These are phyloP conservation scores for Lactuca sativa DNA, from an alignment of 129 eudicot genomes.

Conservation along the genomic window DNA sequence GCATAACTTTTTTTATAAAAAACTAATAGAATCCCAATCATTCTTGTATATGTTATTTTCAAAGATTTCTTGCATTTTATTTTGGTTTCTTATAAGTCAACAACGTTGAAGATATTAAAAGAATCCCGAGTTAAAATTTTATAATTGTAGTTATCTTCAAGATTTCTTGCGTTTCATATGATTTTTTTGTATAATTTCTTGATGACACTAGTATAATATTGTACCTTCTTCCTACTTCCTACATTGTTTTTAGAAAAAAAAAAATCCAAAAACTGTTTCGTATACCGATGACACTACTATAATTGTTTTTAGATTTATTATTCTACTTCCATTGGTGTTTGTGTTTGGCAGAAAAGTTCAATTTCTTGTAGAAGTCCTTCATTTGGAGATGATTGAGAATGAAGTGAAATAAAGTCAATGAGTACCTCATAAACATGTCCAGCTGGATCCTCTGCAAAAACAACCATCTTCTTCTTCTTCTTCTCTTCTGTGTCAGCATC, in stretches of 20 bases:
- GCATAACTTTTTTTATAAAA: too few species aligned
- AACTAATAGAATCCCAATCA: too few species aligned
- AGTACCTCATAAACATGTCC: constrained; percentile 60
- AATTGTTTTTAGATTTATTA: background rate
- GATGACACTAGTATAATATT: background rate
- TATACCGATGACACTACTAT: too few species aligned
- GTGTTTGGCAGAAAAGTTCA: constrained; percentile 59
- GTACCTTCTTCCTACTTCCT: too few species aligned
- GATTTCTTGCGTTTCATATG: background rate
- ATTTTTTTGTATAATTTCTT: background rate
- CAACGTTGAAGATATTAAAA: background rate
- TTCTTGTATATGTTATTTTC: too few species aligned
- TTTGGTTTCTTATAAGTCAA: background rate
- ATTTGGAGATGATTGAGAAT: constrained; percentile 37
- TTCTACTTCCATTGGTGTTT: constrained; percentile 51
- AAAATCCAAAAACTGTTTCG: too few species aligned
- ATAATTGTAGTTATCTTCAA: background rate
- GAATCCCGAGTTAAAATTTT: background rate
- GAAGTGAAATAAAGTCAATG: constrained; percentile 44
- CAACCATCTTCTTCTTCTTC: constrained; percentile 17
- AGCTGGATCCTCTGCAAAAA: constrained; percentile 30
- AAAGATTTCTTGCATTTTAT: background rate
- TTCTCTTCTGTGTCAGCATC: constrained; percentile 38
- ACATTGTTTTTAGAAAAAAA: too few species aligned
- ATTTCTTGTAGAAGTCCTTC: constrained; percentile 60